Conservation (phyloP, 179 eudicot genomes). For the Silene noctiflora region DNA sequence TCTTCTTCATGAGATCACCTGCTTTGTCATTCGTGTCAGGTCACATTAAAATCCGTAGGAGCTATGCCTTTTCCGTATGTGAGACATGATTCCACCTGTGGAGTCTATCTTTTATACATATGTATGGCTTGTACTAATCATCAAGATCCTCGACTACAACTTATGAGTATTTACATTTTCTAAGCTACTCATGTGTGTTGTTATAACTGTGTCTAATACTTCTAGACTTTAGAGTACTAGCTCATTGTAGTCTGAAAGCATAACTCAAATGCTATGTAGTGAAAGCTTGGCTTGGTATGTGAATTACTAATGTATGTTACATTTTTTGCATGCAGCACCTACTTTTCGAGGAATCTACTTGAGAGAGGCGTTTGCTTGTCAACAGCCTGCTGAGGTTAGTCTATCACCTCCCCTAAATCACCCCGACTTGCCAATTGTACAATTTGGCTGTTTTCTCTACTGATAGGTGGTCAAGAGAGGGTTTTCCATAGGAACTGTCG, state of each 20-base stretch:
- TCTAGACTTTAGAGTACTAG: too few relatives aligned
- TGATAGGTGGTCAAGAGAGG: too few relatives aligned
- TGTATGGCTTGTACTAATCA: background rate
- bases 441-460: too few relatives aligned
- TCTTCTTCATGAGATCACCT: too few relatives aligned
- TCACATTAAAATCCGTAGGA: background rate
- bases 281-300: background rate
- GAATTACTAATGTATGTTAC: conserved; percentile 8
- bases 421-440: too few relatives aligned
- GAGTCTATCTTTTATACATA: background rate
- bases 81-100: background rate
- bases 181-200: background rate
- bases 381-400: conserved; percentile 32
- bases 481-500: too few relatives aligned
- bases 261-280: background rate
- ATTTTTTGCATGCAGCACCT: conserved; percentile 28
- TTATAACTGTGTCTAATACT: background rate
- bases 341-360: conserved; percentile 32
- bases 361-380: conserved; percentile 30
- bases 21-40: background rate
- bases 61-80: background rate
- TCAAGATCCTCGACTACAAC: background rate
- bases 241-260: background rate
- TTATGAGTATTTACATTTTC: background rate
- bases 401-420: background rate